Evolutionary conservation across 805 yeast genomes (phyloP).

Genomic region (Candida tibetensis): DNA sequence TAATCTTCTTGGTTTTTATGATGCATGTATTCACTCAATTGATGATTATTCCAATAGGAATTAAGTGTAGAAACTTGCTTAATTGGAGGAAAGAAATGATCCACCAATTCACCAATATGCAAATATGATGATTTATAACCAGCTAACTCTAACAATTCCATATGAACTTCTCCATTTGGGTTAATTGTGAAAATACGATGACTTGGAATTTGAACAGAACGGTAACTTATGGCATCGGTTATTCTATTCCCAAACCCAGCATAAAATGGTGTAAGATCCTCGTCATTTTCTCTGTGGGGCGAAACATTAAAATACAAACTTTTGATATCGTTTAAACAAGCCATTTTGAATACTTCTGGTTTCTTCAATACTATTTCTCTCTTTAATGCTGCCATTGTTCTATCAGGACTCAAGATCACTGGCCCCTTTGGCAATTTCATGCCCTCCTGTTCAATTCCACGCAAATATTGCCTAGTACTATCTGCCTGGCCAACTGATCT

Average conservation of each 20-base stretch:
- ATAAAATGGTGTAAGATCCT: conserved; percentile 72
- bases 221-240: conserved; percentile 92
- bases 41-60: conserved; percentile 34
- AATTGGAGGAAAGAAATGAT: conserved; percentile 92
- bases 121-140: conserved; percentile 89
- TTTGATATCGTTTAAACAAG: conserved; percentile 85
- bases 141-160: conserved; percentile 92
- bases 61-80: conserved; percentile 30
- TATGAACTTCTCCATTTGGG: conserved; percentile 94
- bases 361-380: conserved; percentile 91
- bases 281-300: conserved; percentile 10
- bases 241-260: conserved; percentile 98
- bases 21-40: conserved; percentile 33
- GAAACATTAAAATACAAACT: conserved; percentile 50
- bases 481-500: conserved; percentile 96
- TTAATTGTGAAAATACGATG: conserved; percentile 94
- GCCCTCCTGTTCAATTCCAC: conserved; percentile 70
- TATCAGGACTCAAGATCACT: conserved; percentile 89
- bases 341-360: conserved; percentile 98
- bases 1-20: conserved; percentile 11
- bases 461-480: conserved; percentile 77
- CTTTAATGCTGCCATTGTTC: conserved; percentile 91
- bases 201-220: conserved; percentile 91
- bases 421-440: conserved; percentile 81
- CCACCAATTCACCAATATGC: conserved; percentile 88